Conservation (phyloP, 192 early-diverging fungal species). For the Dissophora ornata region DNA sequence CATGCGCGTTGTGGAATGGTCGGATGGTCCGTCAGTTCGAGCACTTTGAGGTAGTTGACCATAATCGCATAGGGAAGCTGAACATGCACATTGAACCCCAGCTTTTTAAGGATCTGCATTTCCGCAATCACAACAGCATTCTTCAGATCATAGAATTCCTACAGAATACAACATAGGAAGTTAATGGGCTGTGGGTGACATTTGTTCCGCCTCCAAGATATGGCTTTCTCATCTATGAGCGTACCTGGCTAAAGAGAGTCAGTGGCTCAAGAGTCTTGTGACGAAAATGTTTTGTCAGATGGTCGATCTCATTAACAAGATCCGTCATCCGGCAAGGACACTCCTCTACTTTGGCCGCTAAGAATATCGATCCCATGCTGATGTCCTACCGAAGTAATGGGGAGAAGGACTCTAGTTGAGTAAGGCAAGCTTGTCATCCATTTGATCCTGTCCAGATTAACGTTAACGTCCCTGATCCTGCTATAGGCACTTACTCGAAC, state of each 20-base stretch:
- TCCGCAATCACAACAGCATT: constrained; percentile 85
- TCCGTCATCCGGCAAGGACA: constrained; percentile 78
- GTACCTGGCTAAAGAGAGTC: constrained; percentile 68
- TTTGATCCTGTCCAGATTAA: no score
- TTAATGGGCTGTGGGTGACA: no score
- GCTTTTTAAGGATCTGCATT: constrained; percentile 85
- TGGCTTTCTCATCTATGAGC: no score
- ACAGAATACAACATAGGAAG: not conserved
- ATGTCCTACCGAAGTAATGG: constrained; percentile 65
- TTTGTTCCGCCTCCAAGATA: no score
- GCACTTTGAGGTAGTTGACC: constrained; percentile 89
- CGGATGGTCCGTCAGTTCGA: constrained; percentile 81
- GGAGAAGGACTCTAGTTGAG: not conserved
- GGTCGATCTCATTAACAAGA: constrained; percentile 85
- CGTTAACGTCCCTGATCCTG: not conserved
- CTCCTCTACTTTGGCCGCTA: constrained; percentile 88
- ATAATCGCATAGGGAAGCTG: constrained; percentile 96
- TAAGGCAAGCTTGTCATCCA: no score
- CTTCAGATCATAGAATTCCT: constrained; percentile 83
- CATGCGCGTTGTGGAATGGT: constrained; percentile 87
- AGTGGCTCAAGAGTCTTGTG: constrained; percentile 63
- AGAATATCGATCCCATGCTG: constrained; percentile 78
- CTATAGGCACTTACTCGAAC: constrained; percentile 67
- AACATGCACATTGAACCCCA: constrained; percentile 97
- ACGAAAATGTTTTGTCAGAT: constrained; percentile 69